Evolutionary conservation across 2,329 filamentous ascomycete genomes (phyloP), one percentile per base, ranked within the genome.

Genomic region (Cercospora canescens): DNA sequence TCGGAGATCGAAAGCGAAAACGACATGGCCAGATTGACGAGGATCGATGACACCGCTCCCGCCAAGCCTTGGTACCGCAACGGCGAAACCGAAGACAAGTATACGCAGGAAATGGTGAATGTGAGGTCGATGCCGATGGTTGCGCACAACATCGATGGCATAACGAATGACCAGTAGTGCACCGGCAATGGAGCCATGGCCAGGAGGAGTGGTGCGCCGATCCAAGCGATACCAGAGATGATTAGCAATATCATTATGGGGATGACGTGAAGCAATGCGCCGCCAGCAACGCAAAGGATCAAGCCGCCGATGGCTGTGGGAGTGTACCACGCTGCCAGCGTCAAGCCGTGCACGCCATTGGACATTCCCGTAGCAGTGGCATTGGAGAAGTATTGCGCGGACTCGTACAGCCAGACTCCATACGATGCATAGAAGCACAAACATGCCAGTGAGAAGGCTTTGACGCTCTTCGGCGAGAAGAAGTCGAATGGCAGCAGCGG

Each of bases 341-440:
- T 67, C 37, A 77, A 67, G 18, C 75, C 76, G 32, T 67, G 63
- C 14, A 76, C 67, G 11, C 72, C 70, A 14, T 67, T 54, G 28
- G 41, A 50, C 26, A 48, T 69, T 55, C 64, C 68, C 37, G 63
- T 70, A 30, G 67, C 70, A n/a, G 65, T 52, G 2, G 66, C 58
- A 41, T 65, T 72, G 32, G 71, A 35, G 68, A 73, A 69, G 69
- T 69, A 72, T 35, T 74, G 61, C 12, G 75, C 69, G 2, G 75
- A 74, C 55, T 74, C 73, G 69, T 76, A 76, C 26, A 77, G 67
- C 73, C 73, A 74, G 50, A 76, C 73, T 37, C 76, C 71, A 59
- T 77, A 78, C 21, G 73, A 75, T 8, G 75, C 77, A 56, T 77
- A 79, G 70, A 78, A 77, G 72, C 75, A 77, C 4, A 79, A 68